Conservation (phyloP, 768 basidiomycete genomes). For the Agrocybe pediades region DNA sequence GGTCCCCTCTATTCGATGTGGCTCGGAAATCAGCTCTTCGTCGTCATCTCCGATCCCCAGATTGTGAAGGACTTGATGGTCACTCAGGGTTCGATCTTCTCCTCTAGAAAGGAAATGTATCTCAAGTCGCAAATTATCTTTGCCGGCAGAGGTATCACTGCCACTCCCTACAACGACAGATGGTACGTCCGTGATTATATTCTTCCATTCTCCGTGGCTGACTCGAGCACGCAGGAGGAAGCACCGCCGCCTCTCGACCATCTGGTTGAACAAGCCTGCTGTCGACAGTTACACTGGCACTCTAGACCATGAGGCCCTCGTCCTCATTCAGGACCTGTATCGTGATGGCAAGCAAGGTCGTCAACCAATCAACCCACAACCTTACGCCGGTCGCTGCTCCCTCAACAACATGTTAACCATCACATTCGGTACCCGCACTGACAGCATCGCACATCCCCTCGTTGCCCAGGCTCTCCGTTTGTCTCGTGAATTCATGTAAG, state of each 20-base stretch:
- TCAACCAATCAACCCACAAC: conserved; percentile 40
- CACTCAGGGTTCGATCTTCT: conserved; percentile 35
- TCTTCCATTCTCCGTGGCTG: not conserved
- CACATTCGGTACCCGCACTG: conserved; percentile 41
- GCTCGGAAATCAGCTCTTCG: conserved; percentile 39
- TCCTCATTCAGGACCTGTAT: conserved; percentile 40
- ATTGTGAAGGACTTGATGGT: conserved; percentile 37
- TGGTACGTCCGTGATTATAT: conserved; percentile 21
- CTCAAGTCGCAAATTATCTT: conserved; percentile 38
- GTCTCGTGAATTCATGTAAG: conserved; percentile 44
- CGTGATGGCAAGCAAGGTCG: conserved; percentile 29
- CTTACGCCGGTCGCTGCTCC: conserved; percentile 28
- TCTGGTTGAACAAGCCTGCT: conserved; percentile 31
- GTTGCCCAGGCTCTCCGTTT: conserved; percentile 35
- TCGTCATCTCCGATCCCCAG: conserved; percentile 35
- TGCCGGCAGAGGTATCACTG: conserved; percentile 32
- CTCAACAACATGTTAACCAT: conserved; percentile 45
- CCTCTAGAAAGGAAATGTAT: conserved; percentile 32
- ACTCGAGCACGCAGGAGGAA: conserved; percentile 29
- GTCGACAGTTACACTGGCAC: conserved; percentile 34
- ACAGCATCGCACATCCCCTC: conserved; percentile 35
- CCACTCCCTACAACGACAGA: conserved; percentile 30
- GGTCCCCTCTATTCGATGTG: conserved; percentile 37
- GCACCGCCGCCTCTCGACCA: conserved; percentile 40
- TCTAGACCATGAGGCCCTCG: conserved; percentile 39